Evolutionary conservation across 2,329 filamentous ascomycete species (phyloP).

Genomic region (Dothistroma septosporum): DNA sequence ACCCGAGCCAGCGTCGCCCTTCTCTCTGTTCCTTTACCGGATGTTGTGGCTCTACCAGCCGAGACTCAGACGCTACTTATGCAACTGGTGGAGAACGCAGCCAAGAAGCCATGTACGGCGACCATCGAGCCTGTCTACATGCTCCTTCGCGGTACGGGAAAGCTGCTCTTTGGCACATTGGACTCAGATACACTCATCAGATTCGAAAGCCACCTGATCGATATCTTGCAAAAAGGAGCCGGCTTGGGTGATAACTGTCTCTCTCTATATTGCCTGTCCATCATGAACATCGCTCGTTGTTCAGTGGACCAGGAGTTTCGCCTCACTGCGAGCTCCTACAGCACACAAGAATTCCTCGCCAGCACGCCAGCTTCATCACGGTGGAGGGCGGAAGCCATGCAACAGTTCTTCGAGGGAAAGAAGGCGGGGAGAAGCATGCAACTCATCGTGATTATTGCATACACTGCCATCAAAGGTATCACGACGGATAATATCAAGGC

Average conservation of each 20-base stretch:
- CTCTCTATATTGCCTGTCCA: constrained; percentile 36
- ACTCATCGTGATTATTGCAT: constrained; percentile 32
- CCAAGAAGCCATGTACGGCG: constrained; percentile 22
- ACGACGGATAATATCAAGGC: constrained; percentile 23
- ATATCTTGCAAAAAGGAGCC: constrained; percentile 30
- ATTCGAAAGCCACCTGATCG: constrained; percentile 33
- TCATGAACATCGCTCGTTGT: constrained; percentile 32
- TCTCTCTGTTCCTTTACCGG: constrained; percentile 30
- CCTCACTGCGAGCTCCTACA: constrained; percentile 26
- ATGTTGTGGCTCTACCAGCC: constrained; percentile 29
- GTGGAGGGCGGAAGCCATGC: constrained; percentile 32
- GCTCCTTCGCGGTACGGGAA: constrained; percentile 33
- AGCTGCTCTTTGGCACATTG: constrained; percentile 29
- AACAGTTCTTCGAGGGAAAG: constrained; percentile 32
- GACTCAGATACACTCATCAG: constrained; percentile 24
- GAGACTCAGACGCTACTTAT: constrained; percentile 34
- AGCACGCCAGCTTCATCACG: constrained; percentile 26
- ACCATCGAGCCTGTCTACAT: constrained; percentile 33
- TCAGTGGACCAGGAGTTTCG: constrained; percentile 22
- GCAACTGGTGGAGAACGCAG: constrained; percentile 30
- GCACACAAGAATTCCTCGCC: constrained; percentile 31
- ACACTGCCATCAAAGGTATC: constrained; percentile 28
- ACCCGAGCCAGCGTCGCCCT: constrained; percentile 26
- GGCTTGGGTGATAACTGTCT: constrained; percentile 30
- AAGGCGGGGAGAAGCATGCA: constrained; percentile 36